Evolutionary conservation across 2,329 filamentous ascomycete genomes (phyloP).

Genomic region (Erysiphe neolycopersici): DNA sequence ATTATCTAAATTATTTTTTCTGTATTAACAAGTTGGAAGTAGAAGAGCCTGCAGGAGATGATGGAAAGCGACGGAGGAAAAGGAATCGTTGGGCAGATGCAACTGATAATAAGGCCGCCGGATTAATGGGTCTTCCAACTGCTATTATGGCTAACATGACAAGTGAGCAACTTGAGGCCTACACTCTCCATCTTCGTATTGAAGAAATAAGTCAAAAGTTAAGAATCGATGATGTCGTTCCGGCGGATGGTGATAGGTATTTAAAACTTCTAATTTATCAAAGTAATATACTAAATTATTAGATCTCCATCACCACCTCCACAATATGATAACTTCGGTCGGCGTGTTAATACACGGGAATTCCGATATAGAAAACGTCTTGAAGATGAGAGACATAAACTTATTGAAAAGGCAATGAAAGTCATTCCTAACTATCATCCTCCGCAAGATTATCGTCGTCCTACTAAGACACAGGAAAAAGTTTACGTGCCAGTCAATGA

Average conservation of each 20-base stretch:
- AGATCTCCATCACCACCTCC: constrained; percentile 90
- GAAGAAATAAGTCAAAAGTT: constrained; percentile 99
- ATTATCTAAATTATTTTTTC: neutral
- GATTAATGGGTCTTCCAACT: constrained; percentile 88
- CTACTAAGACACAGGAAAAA: constrained; percentile 99
- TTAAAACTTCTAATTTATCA: constrained; percentile 13
- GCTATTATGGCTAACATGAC: constrained; percentile 97
- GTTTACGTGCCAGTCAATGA: constrained; percentile 99
- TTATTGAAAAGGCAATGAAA: constrained; percentile 98
- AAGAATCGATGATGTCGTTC: constrained; percentile 95
- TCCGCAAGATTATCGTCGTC: constrained; percentile 90
- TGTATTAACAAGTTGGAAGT: neutral
- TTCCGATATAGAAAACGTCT: constrained; percentile 95
- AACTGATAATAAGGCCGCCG: constrained; percentile 93
- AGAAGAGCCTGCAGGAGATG: constrained; percentile 25
- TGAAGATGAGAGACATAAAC: constrained; percentile 94
- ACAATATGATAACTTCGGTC: constrained; percentile 97
- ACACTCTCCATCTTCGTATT: constrained; percentile 85
- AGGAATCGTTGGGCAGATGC: constrained; percentile 96
- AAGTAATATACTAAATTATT: constrained; percentile 5
- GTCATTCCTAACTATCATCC: constrained; percentile 98
- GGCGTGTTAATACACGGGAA: constrained; percentile 97
- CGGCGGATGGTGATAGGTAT: constrained; percentile 83
- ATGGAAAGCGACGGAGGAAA: constrained; percentile 80
- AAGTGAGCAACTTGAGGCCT: constrained; percentile 90